Percentiles rank a stretch among this genome's conserved stretches.
These are phyloP conservation scores for Akanthomyces dipterigenus DNA, from an alignment of 2,329 filamentous ascomycete genomes.

Conservation along the genomic window DNA sequence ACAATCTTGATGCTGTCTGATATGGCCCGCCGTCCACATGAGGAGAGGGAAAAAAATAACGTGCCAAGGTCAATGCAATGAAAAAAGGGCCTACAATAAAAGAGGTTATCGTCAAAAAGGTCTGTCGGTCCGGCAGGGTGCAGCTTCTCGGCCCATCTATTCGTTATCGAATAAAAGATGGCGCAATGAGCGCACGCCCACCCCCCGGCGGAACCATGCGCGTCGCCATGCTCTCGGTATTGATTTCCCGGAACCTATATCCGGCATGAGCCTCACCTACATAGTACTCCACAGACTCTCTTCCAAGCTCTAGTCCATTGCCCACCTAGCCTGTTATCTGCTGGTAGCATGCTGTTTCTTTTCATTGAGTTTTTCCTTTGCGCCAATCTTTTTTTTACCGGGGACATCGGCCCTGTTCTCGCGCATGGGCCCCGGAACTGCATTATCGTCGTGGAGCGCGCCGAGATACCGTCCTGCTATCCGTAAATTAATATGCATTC, in stretches of 20 bases:
- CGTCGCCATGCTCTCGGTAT: not conserved
- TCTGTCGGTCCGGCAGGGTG: not conserved
- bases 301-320: too few relatives aligned
- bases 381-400: not conserved
- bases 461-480: not conserved
- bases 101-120: not conserved
- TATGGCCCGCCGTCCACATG: not conserved
- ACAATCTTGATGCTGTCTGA: not conserved
- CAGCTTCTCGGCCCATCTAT: not conserved
- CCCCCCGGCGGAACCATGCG: not conserved
- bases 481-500: not conserved
- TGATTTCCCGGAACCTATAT: conserved; percentile 3
- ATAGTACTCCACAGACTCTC: not conserved
- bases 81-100: not conserved
- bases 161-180: conserved; percentile 1
- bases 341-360: not conserved
- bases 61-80: too few relatives aligned
- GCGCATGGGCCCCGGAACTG: not conserved
- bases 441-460: conserved; percentile 3
- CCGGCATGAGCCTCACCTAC: not conserved
- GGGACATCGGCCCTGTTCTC: conserved; percentile 10
- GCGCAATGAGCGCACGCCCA: not conserved
- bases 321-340: too few relatives aligned
- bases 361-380: not conserved
- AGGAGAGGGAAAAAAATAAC: too few relatives aligned